Conservation (phyloP, 495 filamentous ascomycete genomes). For the Massariosphaeria phaeospora region DNA sequence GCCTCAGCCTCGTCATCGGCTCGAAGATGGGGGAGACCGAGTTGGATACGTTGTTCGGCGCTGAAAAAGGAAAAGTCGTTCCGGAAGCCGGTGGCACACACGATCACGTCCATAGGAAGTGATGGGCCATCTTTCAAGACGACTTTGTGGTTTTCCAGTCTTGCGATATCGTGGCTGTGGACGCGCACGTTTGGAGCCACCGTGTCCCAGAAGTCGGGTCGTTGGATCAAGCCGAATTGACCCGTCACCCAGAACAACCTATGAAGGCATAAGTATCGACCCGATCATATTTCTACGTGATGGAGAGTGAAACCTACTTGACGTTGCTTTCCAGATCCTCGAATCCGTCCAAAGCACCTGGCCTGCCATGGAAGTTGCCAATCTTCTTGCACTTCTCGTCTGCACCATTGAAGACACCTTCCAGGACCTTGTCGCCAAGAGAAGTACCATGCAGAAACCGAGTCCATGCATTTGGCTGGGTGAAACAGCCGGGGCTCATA, state of each 20-base stretch:
- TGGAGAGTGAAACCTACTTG: background rate
- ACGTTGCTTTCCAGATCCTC: constrained; percentile 1
- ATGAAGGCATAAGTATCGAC: background rate
- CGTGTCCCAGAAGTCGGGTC: constrained; percentile 8
- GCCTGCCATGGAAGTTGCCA: background rate
- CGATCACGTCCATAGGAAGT: background rate
- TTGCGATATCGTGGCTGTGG: constrained; percentile 4
- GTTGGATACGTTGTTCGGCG: background rate
- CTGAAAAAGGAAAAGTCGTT: constrained; percentile 8
- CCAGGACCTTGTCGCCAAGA: background rate
- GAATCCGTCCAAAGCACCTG: background rate
- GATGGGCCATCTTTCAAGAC: background rate
- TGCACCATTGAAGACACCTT: background rate
- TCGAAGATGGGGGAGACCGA: background rate
- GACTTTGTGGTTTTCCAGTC: background rate
- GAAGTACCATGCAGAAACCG: background rate
- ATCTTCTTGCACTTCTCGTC: constrained; percentile 10
- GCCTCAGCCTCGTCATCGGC: background rate
- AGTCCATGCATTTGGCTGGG: background rate
- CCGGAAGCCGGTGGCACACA: constrained; percentile 5
- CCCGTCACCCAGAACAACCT: constrained; percentile 7
- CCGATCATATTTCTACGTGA: too few relatives aligned
- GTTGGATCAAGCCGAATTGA: constrained; percentile 3
- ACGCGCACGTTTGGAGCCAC: constrained; percentile 3
- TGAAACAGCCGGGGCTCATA: background rate